A percentile compares a stretch with the other conserved stretches of the same genome.
phyloP scores from a whole-genome alignment of 106 monocot species.

The Chionographis japonica region DNA sequence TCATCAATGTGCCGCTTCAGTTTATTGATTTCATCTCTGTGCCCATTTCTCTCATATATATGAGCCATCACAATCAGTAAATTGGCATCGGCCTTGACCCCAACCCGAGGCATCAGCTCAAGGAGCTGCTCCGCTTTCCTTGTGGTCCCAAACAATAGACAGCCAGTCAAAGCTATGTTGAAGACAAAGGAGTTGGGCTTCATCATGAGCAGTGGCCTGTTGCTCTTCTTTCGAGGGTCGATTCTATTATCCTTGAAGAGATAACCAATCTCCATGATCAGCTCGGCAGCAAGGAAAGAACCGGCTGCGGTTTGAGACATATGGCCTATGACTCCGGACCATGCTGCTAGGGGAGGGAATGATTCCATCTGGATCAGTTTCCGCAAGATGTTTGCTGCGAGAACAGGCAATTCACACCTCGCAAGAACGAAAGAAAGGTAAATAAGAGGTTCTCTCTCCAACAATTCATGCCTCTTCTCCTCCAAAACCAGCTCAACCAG shows the following conservation, averaged over 20 bases:
- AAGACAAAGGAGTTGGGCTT: conserved; percentile 67
- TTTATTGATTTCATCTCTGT: conserved; percentile 65
- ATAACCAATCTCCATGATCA: conserved; percentile 69
- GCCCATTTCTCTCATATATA: conserved; percentile 85
- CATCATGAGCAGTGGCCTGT: conserved; percentile 59
- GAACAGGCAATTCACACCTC: conserved; percentile 45
- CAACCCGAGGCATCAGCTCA: conserved; percentile 76
- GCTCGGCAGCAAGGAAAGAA: conserved; percentile 70
- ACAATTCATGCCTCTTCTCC: conserved; percentile 39
- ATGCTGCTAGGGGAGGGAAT: conserved; percentile 57
- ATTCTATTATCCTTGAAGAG: conserved; percentile 78
- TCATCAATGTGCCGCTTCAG: conserved; percentile 68
- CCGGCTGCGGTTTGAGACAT: conserved; percentile 61
- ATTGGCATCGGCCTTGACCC: conserved; percentile 49
- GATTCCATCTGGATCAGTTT: conserved; percentile 56
- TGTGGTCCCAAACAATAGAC: conserved; percentile 56
- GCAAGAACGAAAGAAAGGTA: conserved; percentile 71
- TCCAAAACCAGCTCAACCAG: conserved; percentile 46
- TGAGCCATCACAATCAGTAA: conserved; percentile 74
- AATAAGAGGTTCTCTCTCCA: conserved; percentile 68
- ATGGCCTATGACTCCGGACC: conserved; percentile 60
- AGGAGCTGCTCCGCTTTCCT: conserved; percentile 82
- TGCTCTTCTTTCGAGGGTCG: conserved; percentile 73
- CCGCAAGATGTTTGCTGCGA: conserved; percentile 65
- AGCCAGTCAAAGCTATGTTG: conserved; percentile 52